These are phyloP conservation scores for Aspergillus heteromorphus DNA, from an alignment of 495 filamentous ascomycete genomes.

Conservation along the genomic window DNA sequence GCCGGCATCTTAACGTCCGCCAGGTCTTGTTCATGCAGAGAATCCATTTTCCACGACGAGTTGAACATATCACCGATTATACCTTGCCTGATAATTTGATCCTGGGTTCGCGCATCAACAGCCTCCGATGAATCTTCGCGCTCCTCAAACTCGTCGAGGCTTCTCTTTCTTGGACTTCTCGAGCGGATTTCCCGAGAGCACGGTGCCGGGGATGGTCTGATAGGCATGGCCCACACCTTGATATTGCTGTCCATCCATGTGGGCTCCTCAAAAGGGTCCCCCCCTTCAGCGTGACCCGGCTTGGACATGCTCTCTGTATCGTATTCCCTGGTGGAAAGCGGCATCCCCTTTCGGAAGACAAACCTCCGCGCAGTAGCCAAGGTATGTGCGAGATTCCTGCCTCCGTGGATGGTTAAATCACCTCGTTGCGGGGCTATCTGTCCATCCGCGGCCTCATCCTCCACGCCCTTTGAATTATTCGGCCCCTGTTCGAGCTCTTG, in stretches of 20 bases:
- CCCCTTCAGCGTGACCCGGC: slow-evolving; percentile 7
- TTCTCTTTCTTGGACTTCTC: slow-evolving; percentile 53
- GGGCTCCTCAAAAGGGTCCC: slow-evolving; percentile 46
- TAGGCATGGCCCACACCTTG: slow-evolving; percentile 74
- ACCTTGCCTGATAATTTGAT: slow-evolving; percentile 49
- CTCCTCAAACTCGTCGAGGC: slow-evolving; percentile 51
- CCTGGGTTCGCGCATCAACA: slow-evolving; percentile 24
- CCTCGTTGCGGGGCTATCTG: slow-evolving; percentile 11
- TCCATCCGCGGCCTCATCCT: slow-evolving; percentile 8
- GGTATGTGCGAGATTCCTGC: slow-evolving; percentile 68
- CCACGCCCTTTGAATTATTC: slow-evolving; percentile 3
- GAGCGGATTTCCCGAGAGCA: slow-evolving; percentile 9
- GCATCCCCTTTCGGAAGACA: slow-evolving; percentile 80
- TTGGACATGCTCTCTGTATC: slow-evolving; percentile 33
- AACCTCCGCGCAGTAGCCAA: slow-evolving; percentile 80
- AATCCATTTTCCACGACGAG: slow-evolving; percentile 67
- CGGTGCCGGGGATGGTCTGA: slow-evolving; percentile 29
- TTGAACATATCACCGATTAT: slow-evolving; percentile 78
- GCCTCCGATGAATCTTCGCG: slow-evolving; percentile 12
- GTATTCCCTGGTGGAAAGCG: slow-evolving; percentile 62
- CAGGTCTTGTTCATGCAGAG: slow-evolving; percentile 58
- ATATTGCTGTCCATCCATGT: slow-evolving; percentile 71
- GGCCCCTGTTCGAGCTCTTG: slow-evolving; percentile 21
- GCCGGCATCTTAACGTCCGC: slow-evolving; percentile 62
- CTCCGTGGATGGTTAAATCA: slow-evolving; percentile 65